Conservation (phyloP, 78 protist genomes). For the Creolimax fragrantissima region DNA sequence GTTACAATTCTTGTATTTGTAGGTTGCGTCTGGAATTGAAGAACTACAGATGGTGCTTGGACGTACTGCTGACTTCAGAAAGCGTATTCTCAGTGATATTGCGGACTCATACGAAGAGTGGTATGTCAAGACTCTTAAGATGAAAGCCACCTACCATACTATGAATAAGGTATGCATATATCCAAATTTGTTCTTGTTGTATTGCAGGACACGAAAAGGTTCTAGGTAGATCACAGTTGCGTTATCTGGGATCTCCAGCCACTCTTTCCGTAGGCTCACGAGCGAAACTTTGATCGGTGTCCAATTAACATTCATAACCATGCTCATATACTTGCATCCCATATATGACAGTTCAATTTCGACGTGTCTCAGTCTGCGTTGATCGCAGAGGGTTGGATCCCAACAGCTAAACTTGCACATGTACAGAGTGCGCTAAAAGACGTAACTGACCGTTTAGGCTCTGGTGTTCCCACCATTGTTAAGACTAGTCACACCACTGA, state of each 20-base stretch:
- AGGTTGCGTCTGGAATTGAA: conserved; percentile 39
- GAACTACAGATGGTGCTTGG: conserved; percentile 38
- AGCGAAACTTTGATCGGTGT: no score
- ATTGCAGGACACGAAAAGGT: no score
- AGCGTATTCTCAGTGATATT: conserved; percentile 28
- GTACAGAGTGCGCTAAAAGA: conserved; percentile 28
- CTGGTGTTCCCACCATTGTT: background rate
- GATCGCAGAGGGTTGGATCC: conserved; percentile 85
- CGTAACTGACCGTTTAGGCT: background rate
- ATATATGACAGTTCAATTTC: conserved; percentile 47
- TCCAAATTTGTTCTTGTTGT: no score
- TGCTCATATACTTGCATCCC: no score
- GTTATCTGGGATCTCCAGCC: no score
- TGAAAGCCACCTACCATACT: conserved; percentile 79
- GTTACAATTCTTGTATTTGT: no score
- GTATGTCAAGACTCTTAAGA: conserved; percentile 42
- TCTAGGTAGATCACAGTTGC: no score
- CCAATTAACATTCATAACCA: no score
- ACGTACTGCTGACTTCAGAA: conserved; percentile 47
- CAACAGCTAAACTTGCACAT: background rate
- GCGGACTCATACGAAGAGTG: conserved; percentile 35
- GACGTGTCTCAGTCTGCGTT: conserved; percentile 53
- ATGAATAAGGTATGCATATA: conserved; percentile 67
- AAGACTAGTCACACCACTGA: background rate
- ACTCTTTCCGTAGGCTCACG: no score